These are phyloP conservation scores for Kockovaella imperatae DNA, from an alignment of 768 basidiomycete genomes.

Conservation along the genomic window DNA sequence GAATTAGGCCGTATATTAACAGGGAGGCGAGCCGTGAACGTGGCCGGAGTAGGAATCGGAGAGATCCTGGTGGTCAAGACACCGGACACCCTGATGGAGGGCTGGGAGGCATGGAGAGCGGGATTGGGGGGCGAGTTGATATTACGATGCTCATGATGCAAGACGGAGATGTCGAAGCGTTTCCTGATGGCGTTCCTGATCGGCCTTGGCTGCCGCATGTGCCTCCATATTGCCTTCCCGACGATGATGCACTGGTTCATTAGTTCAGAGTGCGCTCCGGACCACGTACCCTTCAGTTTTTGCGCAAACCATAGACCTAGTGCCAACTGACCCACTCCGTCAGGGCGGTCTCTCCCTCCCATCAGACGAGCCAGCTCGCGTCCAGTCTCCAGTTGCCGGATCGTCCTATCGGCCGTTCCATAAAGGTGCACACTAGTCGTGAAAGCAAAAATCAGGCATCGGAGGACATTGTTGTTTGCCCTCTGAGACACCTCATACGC, in stretches of 20 bases:
- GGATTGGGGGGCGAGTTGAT: slow-evolving; percentile 77
- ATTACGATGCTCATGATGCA: slow-evolving; percentile 58
- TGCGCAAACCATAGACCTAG: slow-evolving; percentile 30
- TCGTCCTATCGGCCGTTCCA: slow-evolving; percentile 17
- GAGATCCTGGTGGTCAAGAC: slow-evolving; percentile 84
- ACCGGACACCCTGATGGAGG: slow-evolving; percentile 66
- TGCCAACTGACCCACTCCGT: slow-evolving; percentile 28
- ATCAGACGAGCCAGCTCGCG: slow-evolving; percentile 19
- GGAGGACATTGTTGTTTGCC: slow-evolving; percentile 24
- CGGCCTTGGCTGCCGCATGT: not conserved
- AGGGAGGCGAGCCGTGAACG: slow-evolving; percentile 69
- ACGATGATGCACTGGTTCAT: slow-evolving; percentile 11
- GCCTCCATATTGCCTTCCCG: slow-evolving; percentile 11
- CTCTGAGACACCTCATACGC: slow-evolving; percentile 25
- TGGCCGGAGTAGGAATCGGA: slow-evolving; percentile 80
- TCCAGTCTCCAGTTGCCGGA: slow-evolving; percentile 30
- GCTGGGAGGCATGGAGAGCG: slow-evolving; percentile 76
- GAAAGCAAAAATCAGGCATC: slow-evolving; percentile 31
- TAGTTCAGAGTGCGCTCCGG: not conserved
- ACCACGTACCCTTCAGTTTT: slow-evolving; percentile 28
- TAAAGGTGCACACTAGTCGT: slow-evolving; percentile 28
- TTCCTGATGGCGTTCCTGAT: not conserved
- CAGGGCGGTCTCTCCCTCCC: slow-evolving; percentile 28
- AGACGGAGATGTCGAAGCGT: not conserved
- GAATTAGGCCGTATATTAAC: slow-evolving; percentile 74